These are phyloP conservation scores for Fusarium sp. DNA, from an alignment of 2,329 filamentous ascomycete species.

Conservation along the genomic window DNA sequence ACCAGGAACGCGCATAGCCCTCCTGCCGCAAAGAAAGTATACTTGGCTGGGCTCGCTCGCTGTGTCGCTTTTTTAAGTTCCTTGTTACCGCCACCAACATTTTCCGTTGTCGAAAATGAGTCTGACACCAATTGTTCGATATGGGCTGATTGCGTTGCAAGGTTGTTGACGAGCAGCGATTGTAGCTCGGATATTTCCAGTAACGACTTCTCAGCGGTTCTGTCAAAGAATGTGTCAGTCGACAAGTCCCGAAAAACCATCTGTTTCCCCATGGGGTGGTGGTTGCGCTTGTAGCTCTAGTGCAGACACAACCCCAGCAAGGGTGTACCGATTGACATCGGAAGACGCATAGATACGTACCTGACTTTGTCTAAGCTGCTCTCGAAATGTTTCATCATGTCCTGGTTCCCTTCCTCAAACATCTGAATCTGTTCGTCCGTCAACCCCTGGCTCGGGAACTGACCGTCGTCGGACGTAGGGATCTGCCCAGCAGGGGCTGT, in stretches of 20 bases:
- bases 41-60: slow-evolving; percentile 77
- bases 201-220: slow-evolving; percentile 88
- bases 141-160: slow-evolving; percentile 86
- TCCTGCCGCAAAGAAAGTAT: slow-evolving; percentile 84
- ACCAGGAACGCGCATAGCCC: slow-evolving; percentile 80
- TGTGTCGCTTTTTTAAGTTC: slow-evolving; percentile 87
- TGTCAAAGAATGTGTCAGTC: slow-evolving; percentile 53
- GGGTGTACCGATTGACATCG: slow-evolving; percentile 10
- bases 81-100: slow-evolving; percentile 89
- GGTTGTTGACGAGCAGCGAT: slow-evolving; percentile 85
- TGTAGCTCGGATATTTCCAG: slow-evolving; percentile 94
- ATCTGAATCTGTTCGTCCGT: slow-evolving; percentile 89
- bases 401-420: slow-evolving; percentile 92
- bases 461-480: slow-evolving; percentile 41
- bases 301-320: slow-evolving; percentile 14
- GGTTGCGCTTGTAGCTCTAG: slow-evolving; percentile 13
- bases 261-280: slow-evolving; percentile 12
- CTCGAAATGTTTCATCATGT: slow-evolving; percentile 93
- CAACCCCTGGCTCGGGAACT: slow-evolving; percentile 64
- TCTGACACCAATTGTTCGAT: slow-evolving; percentile 91
- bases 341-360: slow-evolving; percentile 64
- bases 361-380: slow-evolving; percentile 94
- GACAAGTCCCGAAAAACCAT: slow-evolving; percentile 6
- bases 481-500: slow-evolving; percentile 26
- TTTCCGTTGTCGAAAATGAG: slow-evolving; percentile 83